Base-by-base conservation (phyloP, 179 eudicot genomes). In the Actinidia chinensis region DNA sequence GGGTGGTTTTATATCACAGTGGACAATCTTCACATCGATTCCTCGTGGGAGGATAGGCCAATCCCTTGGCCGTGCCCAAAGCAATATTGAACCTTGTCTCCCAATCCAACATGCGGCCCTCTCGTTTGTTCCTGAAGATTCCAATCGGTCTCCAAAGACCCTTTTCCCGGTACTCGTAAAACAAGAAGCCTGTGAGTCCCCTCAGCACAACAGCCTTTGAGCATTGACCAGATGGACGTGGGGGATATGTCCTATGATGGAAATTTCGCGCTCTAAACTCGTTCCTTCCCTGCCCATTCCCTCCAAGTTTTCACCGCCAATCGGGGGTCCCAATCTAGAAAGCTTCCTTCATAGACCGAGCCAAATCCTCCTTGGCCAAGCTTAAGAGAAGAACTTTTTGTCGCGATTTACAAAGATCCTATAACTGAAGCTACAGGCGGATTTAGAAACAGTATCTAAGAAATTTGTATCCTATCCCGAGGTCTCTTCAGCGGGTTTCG, bases 291-390 rank as follows among this genome's bases (percentile, higher is more conserved):
- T 90, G 94, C 36, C 86, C 92, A 20, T 89, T 73, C 6, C 90
- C 87, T 73, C 89, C 94, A 42, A 90, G 66, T 70, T 90, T 90
- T 90, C 52, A 90, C 94, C 22, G 94, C 94, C 6, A 90, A 60
- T 55, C 58, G 68, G n/a, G n/a, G 2, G 87, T 86, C 65, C 92
- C 91, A 76, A 89, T 92, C 1, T 5, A 87, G 80, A 20, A 28
- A 73, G n/a, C n/a, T n/a, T 44, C 94, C 94, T 72, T 82, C 75
- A 75, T 90, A 90, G 67, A 90, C 92, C 0, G 93, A 88, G 36
- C 93, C 93, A 75, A 90, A 90, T 15, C 93, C 93, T 69, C 94
- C 94, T 80, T 89, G 92, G 71, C 94, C 92, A 12, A 90, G 91
- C 84, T 89, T 73, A 48, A 36, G 14, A 18, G 64, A 73, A 48